Evolutionary conservation across 169 alveolate genomes (phyloP).

Genomic region (Plasmodium adleri): DNA sequence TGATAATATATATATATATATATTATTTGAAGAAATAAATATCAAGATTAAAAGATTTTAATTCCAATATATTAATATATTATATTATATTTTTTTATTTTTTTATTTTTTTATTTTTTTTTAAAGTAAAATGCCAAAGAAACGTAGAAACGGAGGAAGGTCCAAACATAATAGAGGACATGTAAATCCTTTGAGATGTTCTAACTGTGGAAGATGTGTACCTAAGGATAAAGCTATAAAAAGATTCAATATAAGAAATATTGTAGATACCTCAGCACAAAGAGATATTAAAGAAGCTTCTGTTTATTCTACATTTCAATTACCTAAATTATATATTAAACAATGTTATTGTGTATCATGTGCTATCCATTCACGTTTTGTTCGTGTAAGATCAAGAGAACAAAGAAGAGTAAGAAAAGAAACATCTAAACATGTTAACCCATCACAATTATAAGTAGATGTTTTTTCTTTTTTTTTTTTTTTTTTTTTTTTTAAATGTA

Average conservation of each 20-base stretch:
- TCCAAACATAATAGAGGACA: constrained; percentile 99
- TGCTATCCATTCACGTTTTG: constrained; percentile 99
- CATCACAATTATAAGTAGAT: constrained; percentile 45
- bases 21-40: neutral
- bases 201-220: constrained; percentile 98
- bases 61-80: no score
- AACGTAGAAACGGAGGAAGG: constrained; percentile 99
- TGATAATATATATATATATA: neutral
- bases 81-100: neutral
- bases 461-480: constrained; percentile 6
- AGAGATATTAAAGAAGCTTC: constrained; percentile 98
- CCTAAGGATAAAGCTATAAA: constrained; percentile 99
- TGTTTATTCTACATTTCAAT: constrained; percentile 92
- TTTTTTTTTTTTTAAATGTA: neutral
- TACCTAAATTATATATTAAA: constrained; percentile 99
- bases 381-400: constrained; percentile 94
- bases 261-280: constrained; percentile 99
- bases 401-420: constrained; percentile 91
- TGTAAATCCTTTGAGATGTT: constrained; percentile 96
- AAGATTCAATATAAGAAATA: constrained; percentile 98
- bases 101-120: neutral
- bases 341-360: constrained; percentile 99
- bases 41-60: neutral
- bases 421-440: constrained; percentile 74
- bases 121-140: constrained; percentile 94